Conservation (phyloP, 116 monocot genomes). For the Phalaenopsis hybrid region DNA sequence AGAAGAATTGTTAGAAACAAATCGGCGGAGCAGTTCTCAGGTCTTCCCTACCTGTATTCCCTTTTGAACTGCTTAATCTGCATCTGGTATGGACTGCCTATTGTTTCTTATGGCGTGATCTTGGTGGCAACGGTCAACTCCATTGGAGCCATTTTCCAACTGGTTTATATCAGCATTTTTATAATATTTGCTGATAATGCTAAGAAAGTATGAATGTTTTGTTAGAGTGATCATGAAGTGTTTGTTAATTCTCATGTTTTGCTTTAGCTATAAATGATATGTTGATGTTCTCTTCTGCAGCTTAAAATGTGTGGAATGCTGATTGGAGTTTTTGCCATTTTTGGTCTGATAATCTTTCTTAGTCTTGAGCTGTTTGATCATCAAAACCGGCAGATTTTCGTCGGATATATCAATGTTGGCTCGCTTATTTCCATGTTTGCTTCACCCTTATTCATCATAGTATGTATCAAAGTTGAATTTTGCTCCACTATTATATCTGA, state of each 20-base stretch:
- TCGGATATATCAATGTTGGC: slow-evolving; percentile 79
- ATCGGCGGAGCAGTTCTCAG: slow-evolving; percentile 91
- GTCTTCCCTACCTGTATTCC: slow-evolving; percentile 75
- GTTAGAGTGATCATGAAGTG: too few species aligned
- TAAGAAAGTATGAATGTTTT: too few species aligned
- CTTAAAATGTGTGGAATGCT: slow-evolving; percentile 56
- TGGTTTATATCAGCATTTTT: slow-evolving; percentile 53
- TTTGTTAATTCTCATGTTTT: too few species aligned
- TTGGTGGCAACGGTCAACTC: slow-evolving; percentile 80
- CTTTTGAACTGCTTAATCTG: slow-evolving; percentile 84
- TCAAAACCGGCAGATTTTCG: slow-evolving; percentile 43
- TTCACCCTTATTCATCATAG: slow-evolving; percentile 86
- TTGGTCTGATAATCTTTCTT: slow-evolving; percentile 45
- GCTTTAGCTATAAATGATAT: too few species aligned
- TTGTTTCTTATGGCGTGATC: slow-evolving; percentile 54
- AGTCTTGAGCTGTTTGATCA: slow-evolving; percentile 50
- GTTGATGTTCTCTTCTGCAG: slow-evolving; percentile 29
- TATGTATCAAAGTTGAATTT: slow-evolving; percentile 16
- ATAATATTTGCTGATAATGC: slow-evolving; percentile 45
- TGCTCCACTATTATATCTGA: too few species aligned
- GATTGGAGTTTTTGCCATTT: slow-evolving; percentile 34
- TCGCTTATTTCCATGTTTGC: slow-evolving; percentile 97
- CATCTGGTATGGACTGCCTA: slow-evolving; percentile 81
- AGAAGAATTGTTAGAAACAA: slow-evolving; percentile 57
- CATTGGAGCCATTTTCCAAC: slow-evolving; percentile 70